These are phyloP conservation scores for Solanum commersonii DNA, from an alignment of 257 asterid genomes.

Conservation along the genomic window DNA sequence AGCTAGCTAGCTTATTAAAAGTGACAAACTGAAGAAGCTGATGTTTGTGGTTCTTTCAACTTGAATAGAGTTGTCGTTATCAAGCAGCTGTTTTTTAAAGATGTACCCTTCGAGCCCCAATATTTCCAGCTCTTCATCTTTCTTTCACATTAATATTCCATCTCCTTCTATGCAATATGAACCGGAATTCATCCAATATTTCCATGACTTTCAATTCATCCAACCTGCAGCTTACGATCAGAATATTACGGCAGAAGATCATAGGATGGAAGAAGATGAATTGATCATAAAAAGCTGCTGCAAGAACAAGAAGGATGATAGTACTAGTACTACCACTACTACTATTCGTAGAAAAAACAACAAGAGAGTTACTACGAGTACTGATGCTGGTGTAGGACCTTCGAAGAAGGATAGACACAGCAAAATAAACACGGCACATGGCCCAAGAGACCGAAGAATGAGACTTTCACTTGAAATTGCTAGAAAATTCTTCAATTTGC, in stretches of 20 bases:
- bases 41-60: not conserved
- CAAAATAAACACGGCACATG: slow-evolving; percentile 63
- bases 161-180: slow-evolving; percentile 27
- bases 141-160: slow-evolving; percentile 8
- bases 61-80: not conserved
- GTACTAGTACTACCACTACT: not conserved
- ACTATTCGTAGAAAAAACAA: not conserved
- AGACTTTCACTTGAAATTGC: slow-evolving; percentile 61
- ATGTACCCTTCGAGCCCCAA: slow-evolving; percentile 23
- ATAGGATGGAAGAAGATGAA: not conserved
- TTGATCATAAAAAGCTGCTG: not conserved
- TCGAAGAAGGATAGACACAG: slow-evolving; percentile 66
- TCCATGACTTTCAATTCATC: slow-evolving; percentile 13
- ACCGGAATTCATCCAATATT: slow-evolving; percentile 24
- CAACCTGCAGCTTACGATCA: not conserved
- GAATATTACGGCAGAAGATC: not conserved
- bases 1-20: not conserved
- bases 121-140: not conserved
- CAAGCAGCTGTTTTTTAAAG: not conserved
- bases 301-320: not conserved
- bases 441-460: slow-evolving; percentile 71
- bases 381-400: not conserved
- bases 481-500: slow-evolving; percentile 43
- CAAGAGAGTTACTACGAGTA: not conserved
- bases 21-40: not conserved